Evolutionary conservation across 192 early-diverging fungal genomes (phyloP).

Genomic region (Piromyces finnis): DNA sequence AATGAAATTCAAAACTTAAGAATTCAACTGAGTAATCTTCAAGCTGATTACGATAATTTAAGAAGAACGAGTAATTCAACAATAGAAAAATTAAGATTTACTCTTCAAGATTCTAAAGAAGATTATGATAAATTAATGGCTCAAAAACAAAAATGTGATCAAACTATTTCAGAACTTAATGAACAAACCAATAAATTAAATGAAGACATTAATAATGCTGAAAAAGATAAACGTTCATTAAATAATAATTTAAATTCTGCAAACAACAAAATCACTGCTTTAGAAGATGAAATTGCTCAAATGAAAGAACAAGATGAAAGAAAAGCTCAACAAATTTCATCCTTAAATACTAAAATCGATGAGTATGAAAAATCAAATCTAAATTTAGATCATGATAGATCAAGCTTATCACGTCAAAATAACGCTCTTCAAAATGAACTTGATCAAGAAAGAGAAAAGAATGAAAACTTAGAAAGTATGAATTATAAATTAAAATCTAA

Average conservation of each 20-base stretch:
- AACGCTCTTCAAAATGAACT: conserved; percentile 30
- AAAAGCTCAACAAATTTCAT: not conserved
- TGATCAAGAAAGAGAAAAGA: conserved; percentile 13
- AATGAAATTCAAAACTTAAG: conserved; percentile 24
- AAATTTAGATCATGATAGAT: conserved; percentile 36
- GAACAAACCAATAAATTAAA: not conserved
- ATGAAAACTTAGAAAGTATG: conserved; percentile 3
- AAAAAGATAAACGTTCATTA: not conserved
- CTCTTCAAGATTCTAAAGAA: conserved; percentile 18
- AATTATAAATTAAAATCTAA: conserved; percentile 34
- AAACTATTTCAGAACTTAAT: not conserved
- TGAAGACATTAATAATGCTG: not conserved
- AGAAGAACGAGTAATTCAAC: conserved; percentile 13
- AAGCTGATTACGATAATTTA: conserved; percentile 24
- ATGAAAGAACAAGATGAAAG: not conserved
- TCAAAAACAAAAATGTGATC: conserved; percentile 15
- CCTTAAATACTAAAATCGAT: not conserved
- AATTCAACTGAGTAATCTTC: conserved; percentile 13
- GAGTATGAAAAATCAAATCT: not conserved
- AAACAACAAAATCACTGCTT: not conserved
- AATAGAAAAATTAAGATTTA: conserved; percentile 19
- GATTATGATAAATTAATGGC: conserved; percentile 15
- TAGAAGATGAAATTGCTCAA: not conserved
- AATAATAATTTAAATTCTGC: not conserved
- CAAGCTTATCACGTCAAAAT: conserved; percentile 15